Evolutionary conservation across 352 stramenopile species (phyloP), one percentile per base, ranked within the genome.

Genomic region (Phytophthora kernoviae): DNA sequence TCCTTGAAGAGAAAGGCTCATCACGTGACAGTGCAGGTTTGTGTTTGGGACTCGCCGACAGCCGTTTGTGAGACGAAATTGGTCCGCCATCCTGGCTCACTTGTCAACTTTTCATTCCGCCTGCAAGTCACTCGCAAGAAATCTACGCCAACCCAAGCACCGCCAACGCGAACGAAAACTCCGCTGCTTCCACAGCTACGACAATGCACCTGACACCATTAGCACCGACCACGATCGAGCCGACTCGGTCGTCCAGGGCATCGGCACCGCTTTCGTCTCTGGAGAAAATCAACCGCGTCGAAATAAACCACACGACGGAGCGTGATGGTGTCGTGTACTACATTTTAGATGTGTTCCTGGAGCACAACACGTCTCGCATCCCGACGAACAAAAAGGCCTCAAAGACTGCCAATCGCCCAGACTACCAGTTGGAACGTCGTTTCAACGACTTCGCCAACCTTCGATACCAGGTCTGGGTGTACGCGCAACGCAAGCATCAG

Each of bases 331-430:
- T 88, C 37, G 58, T 65, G 0, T 85, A 74, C 56, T 87, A 87
- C 53, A 54, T 77, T 8, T 40, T 87, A 7, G 72, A 91, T 32
- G 68, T 91, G 14, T 91, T 72, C 65, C 58, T 89, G 4, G 53
- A 89, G 60, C 73, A 77, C 50, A 62, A 60, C 32, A 73, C 78
- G 54, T 84, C 62, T n/a, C 79, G 79, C 40, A 86, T 91, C 47
- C 81, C 76, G 39, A 83, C 73, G 15, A 79, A 80, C 62, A 77
- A 82, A 68, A 68, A 47, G 26, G 20, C 49, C 41, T 43, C 12
- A 17, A 58, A 81, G 43, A 34, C 45, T 7, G 24, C 54, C 17
- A 61, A 39, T 17, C 58, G 57, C 40, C 75, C 75, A 2, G 75
- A 85, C 54, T 82, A 79, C 48, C 66, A 79, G 30, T 44, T 85